A percentile compares a stretch with the other conserved stretches of the same genome.
Conservation (phyloP, 2,329 filamentous ascomycete genomes). For the Rutstroemia sydowiana region DNA sequence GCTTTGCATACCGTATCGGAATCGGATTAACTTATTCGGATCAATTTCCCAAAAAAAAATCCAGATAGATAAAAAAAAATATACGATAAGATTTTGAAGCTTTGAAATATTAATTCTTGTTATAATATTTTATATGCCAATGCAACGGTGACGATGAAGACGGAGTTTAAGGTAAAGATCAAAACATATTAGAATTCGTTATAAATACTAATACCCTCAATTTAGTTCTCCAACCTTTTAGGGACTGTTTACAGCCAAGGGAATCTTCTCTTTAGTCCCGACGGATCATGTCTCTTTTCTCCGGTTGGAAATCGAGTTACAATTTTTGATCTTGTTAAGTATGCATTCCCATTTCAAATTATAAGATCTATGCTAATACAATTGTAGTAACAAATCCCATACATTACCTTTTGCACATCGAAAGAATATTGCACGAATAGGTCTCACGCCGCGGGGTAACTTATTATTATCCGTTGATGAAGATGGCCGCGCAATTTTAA, state of each 20-base stretch:
- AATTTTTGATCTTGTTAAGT: slow-evolving; percentile 95
- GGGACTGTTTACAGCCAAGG: slow-evolving; percentile 98
- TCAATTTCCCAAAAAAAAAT: slow-evolving; percentile 9
- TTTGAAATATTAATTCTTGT: slow-evolving; percentile 1
- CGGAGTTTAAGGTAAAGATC: slow-evolving; percentile 79
- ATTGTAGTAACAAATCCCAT: slow-evolving; percentile 69
- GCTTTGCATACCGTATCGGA: slow-evolving; percentile 6
- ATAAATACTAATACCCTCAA: slow-evolving; percentile 24
- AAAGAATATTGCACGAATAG: slow-evolving; percentile 83
- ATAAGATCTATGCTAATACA: background rate
- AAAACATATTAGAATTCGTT: background rate
- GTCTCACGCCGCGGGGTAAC: slow-evolving; percentile 83
- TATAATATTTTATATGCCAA: slow-evolving; percentile 19
- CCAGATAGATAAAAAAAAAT: background rate
- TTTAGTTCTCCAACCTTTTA: slow-evolving; percentile 91
- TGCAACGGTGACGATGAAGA: slow-evolving; percentile 70
- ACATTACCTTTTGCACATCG: slow-evolving; percentile 88
- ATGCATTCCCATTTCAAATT: slow-evolving; percentile 3
- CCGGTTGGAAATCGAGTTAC: slow-evolving; percentile 94
- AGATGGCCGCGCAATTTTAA: slow-evolving; percentile 87
- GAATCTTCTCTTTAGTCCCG: slow-evolving; percentile 91
- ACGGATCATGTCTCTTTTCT: slow-evolving; percentile 91
- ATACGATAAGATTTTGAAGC: slow-evolving; percentile 10
- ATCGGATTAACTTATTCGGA: slow-evolving; percentile 12
- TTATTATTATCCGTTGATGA: slow-evolving; percentile 89